Conservation (phyloP, 192 early-diverging fungal species). For the Dissophora ornata region DNA sequence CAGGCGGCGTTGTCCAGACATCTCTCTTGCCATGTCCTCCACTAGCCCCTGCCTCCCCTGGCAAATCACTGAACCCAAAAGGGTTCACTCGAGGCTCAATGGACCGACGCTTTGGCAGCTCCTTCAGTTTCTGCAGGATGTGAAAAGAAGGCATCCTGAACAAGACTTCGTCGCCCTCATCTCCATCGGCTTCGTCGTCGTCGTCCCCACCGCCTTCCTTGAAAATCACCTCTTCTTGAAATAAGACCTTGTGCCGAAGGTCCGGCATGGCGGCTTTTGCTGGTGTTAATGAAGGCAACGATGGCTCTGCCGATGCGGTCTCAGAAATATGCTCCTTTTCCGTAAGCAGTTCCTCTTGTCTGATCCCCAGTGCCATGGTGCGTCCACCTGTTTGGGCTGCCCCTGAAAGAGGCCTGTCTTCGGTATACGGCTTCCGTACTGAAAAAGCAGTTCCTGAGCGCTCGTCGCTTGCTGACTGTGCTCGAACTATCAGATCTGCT, state of each 20-base stretch:
- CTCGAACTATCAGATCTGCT: too few relatives aligned
- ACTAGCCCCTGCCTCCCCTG: neutral
- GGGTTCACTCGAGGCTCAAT: constrained; percentile 30
- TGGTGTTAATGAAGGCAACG: neutral
- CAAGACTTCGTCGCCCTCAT: constrained; percentile 25
- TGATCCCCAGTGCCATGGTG: too few relatives aligned
- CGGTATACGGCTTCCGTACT: too few relatives aligned
- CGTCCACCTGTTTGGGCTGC: too few relatives aligned
- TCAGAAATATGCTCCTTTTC: neutral
- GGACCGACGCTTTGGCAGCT: constrained; percentile 13
- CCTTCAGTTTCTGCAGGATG: constrained; percentile 19
- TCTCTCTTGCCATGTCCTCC: neutral
- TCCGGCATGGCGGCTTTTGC: neutral
- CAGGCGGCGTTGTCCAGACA: neutral
- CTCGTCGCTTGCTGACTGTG: too few relatives aligned
- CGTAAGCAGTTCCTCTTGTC: too few relatives aligned
- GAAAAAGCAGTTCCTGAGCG: too few relatives aligned
- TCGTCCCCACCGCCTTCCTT: constrained; percentile 5
- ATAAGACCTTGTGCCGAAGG: neutral
- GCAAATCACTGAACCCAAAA: constrained; percentile 15
- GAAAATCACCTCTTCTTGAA: constrained; percentile 22
- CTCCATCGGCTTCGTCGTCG: constrained; percentile 12
- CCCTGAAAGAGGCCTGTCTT: too few relatives aligned
- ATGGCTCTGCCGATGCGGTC: neutral
- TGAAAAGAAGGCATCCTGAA: constrained; percentile 41